phyloP scores from a whole-genome alignment of 2,329 filamentous ascomycete species.

The Scytalidium lignicola region DNA sequence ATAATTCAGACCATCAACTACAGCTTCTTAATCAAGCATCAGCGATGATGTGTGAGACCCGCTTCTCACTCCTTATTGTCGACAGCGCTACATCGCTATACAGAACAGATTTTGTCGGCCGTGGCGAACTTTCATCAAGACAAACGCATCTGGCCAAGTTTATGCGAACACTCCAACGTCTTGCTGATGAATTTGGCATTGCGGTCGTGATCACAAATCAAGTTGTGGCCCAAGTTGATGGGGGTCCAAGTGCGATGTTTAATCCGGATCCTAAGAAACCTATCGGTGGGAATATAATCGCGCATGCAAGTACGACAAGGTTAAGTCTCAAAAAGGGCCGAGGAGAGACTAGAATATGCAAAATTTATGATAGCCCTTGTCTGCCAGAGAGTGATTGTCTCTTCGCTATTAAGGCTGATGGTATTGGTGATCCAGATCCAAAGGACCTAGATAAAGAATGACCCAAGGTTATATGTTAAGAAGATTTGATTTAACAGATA shows the following conservation, averaged over 20 bases:
- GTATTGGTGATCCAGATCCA: conserved; percentile 90
- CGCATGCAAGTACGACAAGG: conserved; percentile 91
- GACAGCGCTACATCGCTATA: conserved; percentile 95
- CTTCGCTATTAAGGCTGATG: conserved; percentile 96
- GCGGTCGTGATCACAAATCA: conserved; percentile 99
- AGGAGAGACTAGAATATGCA: conserved; percentile 93
- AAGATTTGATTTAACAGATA: no score
- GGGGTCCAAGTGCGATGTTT: conserved; percentile 95
- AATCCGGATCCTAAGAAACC: conserved; percentile 99
- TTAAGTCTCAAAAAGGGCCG: conserved; percentile 94
- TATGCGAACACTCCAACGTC: conserved; percentile 74
- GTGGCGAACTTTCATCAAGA: conserved; percentile 89
- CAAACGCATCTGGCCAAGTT: conserved; percentile 88
- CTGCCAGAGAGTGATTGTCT: conserved; percentile 93
- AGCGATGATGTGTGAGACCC: conserved; percentile 98
- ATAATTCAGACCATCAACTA: conserved; percentile 97
- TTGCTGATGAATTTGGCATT: conserved; percentile 84
- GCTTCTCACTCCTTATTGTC: conserved; percentile 92
- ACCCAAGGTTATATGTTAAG: no score
- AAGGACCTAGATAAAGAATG: conserved; percentile 87
- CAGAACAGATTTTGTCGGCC: conserved; percentile 93
- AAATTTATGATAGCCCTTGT: conserved; percentile 98
- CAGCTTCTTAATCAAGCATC: conserved; percentile 92
- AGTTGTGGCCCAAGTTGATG: conserved; percentile 96
- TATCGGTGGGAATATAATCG: conserved; percentile 97